Evolutionary conservation across 345 rosid species (phyloP), one percentile per base, ranked within the genome.

Genomic region (Bruguiera sexangula): DNA sequence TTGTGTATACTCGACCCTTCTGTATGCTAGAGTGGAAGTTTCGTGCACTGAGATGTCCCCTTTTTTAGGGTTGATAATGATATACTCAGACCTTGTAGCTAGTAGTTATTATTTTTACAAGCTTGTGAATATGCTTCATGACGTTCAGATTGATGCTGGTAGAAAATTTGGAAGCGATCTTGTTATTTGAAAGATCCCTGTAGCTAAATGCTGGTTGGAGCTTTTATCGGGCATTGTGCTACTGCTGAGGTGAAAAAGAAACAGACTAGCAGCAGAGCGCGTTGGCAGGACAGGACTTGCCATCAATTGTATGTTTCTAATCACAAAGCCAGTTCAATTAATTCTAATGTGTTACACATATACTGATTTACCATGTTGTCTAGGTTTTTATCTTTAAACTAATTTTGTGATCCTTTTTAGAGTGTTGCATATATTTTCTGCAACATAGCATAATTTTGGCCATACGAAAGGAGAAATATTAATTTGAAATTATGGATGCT

Each of bases 281-380:
- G 48, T 68, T 62, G 66, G 65, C 72, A 32, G 59, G 71, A 68
- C 48, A 43, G 50, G 16, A 43, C 50, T 50, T 64, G 68, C 64
- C 65, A 27, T 72, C 76, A 68, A 46, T 64, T 70, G 80, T 83
- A 75, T 75, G 80, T 78, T 69, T 51, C 73, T 62, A 22, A 60
- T 53, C 67, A 60, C 73, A 52, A 18, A 54, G 69, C 53, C 59
- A 48, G 56, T 67, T 39, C n/a, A 70, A 37, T 70, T 54, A 37
- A 9, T 39, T 56, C 27, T 24, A 54, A 31, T 21, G 11, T 10
- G 15, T 39, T 39, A 13, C 16, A 43, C 19, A 13, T 15, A 43
- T 43, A 43, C 16, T 43, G 37, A 34, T 34, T 34, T 34, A 34
- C 37, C 37, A 34, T 34, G 37, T 34, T 34, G 37, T 9, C 37